A percentile compares a stretch with the other conserved stretches of the same genome.
These are phyloP conservation scores for Lantana camara DNA, from an alignment of 257 asterid species.

Conservation along the genomic window DNA sequence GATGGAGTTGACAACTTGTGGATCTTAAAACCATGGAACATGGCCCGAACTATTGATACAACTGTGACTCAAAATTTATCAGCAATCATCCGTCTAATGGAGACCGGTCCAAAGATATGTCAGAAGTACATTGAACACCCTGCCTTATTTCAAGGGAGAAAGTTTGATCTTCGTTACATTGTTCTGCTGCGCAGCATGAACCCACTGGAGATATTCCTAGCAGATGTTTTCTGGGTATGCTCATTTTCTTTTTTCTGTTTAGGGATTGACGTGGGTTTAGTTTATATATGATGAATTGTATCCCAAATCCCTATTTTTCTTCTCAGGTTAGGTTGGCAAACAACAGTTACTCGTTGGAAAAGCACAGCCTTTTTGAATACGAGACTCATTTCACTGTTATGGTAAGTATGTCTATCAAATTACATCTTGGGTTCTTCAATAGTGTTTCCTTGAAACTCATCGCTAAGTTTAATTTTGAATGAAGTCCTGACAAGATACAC, in stretches of 20 bases:
- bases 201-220: constrained; percentile 82
- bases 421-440: constrained; percentile 6
- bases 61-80: constrained; percentile 75
- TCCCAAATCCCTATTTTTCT: constrained; percentile 12
- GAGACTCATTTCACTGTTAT: constrained; percentile 98
- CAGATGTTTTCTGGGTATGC: constrained; percentile 90
- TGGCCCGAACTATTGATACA: constrained; percentile 98
- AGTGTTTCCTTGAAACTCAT: neutral
- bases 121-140: constrained; percentile 98
- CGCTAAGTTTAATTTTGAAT: constrained; percentile 5
- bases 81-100: constrained; percentile 94
- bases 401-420: constrained; percentile 49
- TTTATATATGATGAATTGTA: constrained; percentile 16
- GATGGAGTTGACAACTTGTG: constrained; percentile 74
- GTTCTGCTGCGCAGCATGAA: constrained; percentile 75
- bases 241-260: constrained; percentile 7
- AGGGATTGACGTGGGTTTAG: constrained; percentile 5
- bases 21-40: constrained; percentile 99
- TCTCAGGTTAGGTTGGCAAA: constrained; percentile 91
- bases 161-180: constrained; percentile 90
- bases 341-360: constrained; percentile 75
- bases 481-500: neutral
- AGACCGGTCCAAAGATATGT: constrained; percentile 95
- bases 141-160: constrained; percentile 81
- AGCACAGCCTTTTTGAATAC: constrained; percentile 76